Base-by-base conservation (phyloP, 2,329 filamentous ascomycete species). In the Raffaelea albimanens region DNA sequence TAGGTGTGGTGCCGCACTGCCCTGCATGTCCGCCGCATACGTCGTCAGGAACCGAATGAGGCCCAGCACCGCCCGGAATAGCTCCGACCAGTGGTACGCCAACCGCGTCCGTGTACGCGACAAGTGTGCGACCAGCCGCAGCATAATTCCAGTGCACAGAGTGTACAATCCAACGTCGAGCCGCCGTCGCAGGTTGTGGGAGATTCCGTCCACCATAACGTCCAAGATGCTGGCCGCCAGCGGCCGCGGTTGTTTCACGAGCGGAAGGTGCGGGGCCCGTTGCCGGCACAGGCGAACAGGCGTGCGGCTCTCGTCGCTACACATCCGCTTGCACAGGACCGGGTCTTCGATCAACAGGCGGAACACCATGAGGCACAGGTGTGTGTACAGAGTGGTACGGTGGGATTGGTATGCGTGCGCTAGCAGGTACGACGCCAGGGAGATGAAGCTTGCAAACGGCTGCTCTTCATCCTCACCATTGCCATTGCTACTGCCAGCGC, bases 41-140 rank as follows among this genome's bases (percentile, higher is more conserved):
- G 85, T 90, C 2, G 85, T 88, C 40, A 97, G 73, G 68, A 98
- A 98, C 40, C 88, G 85, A 54, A 95, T 81, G 20, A 98, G 82
- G 5, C 87, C 85, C 11, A 97, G 76, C 3, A 98, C 72, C 2
- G 87, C 87, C 44, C 90, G 83, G 80, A 95, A 98, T 23, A 98
- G 77, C 58, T 97, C 90, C 1, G 88, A 82, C 93, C 93, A 98
- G 67, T 98, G 93, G 62, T 96, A 96, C 16, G 73, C 66, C 18
- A 97, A 73, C 31, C 93, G 84, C 29, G 83, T 89, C 57, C 88
- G 82, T 43, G 85, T 86, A 54, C 85, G 82, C 40, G 87, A 87
- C 36, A 97, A 76, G 61, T 91, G 87, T 7, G 88, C 88, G 34
- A 97, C 76, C 45, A 94, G 72, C 40, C 91, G 83, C 47, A 94